Percentiles rank a stretch among this genome's conserved stretches.
These are phyloP conservation scores for Phylloboletellus chloephorus DNA, from an alignment of 1,284 basidiomycete species.

Conservation along the genomic window DNA sequence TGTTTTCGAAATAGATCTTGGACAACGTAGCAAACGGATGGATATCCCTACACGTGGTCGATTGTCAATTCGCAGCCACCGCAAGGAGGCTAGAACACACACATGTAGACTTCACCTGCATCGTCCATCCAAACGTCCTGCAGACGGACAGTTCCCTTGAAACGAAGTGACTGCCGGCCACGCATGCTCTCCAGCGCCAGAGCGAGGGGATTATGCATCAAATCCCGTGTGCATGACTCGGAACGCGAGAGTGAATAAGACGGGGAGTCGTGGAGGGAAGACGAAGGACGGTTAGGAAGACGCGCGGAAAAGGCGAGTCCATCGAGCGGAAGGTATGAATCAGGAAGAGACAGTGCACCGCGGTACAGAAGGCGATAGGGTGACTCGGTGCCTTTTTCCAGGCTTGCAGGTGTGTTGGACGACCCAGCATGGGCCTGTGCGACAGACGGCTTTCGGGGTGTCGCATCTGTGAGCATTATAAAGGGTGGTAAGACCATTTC, in stretches of 20 bases:
- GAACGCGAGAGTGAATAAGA: slow-evolving; percentile 17
- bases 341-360: slow-evolving; percentile 67
- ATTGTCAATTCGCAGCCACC: neutral
- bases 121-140: slow-evolving; percentile 56
- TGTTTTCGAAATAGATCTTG: slow-evolving; percentile 63
- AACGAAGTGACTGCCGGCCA: slow-evolving; percentile 58
- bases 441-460: slow-evolving; percentile 15
- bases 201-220: slow-evolving; percentile 65
- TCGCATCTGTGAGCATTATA: slow-evolving; percentile 18
- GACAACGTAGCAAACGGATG: slow-evolving; percentile 61
- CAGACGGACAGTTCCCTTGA: slow-evolving; percentile 50
- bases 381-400: slow-evolving; percentile 7
- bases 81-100: slow-evolving; percentile 25
- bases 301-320: slow-evolving; percentile 61
- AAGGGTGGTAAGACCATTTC: slow-evolving; percentile 2
- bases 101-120: slow-evolving; percentile 58
- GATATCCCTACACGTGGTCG: slow-evolving; percentile 48
- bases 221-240: slow-evolving; percentile 30
- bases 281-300: slow-evolving; percentile 13
- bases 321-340: slow-evolving; percentile 65
- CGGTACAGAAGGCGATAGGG: slow-evolving; percentile 60
- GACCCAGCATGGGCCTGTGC: neutral
- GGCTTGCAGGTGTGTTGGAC: slow-evolving; percentile 6
- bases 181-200: slow-evolving; percentile 76
- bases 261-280: slow-evolving; percentile 38